Evolutionary conservation across 2,329 filamentous ascomycete genomes (phyloP).

Genomic region (Arthroderma sp.): DNA sequence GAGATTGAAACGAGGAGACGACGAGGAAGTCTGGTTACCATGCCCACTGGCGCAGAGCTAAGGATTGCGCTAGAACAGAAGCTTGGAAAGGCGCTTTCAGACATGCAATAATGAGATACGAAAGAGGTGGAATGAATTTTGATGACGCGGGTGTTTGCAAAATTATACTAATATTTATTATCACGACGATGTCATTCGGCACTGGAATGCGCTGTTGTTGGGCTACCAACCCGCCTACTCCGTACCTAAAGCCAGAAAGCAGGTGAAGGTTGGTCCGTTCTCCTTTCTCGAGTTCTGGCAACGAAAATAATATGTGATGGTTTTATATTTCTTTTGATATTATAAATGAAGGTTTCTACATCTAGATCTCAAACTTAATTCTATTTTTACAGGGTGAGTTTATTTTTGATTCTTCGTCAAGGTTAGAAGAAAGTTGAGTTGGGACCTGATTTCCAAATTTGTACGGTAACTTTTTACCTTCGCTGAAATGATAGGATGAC

Average conservation of each 20-base stretch:
- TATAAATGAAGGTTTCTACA: background rate
- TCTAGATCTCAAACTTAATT: no score
- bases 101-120: background rate
- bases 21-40: slow-evolving; percentile 33
- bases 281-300: background rate
- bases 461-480: no score
- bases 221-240: background rate
- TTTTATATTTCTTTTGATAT: no score
- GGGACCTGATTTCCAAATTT: no score
- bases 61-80: slow-evolving; percentile 41
- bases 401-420: no score
- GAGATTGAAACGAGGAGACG: slow-evolving; percentile 55
- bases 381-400: no score
- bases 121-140: background rate
- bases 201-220: background rate
- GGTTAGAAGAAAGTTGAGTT: no score
- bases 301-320: background rate
- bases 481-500: no score
- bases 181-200: background rate
- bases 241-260: background rate
- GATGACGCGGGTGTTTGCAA: background rate
- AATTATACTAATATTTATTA: background rate
- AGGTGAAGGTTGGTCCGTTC: background rate
- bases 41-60: slow-evolving; percentile 40
- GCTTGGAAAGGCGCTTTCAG: slow-evolving; percentile 35